These are phyloP conservation scores for Colletotrichum chrysophilum DNA, from an alignment of 2,329 filamentous ascomycete species.

Conservation along the genomic window DNA sequence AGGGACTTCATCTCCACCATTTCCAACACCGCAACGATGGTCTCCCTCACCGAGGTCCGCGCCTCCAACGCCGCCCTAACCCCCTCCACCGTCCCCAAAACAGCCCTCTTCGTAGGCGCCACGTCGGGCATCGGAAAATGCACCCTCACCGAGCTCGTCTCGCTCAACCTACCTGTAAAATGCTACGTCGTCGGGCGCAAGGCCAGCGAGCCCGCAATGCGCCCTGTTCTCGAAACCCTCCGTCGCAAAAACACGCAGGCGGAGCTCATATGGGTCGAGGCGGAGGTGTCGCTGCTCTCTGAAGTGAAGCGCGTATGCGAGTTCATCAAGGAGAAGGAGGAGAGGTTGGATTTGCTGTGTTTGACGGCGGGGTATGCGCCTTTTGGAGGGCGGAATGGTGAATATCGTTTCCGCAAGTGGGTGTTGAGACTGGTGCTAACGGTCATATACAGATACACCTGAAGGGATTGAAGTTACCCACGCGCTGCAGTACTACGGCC, in stretches of 20 bases:
- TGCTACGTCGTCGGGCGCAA: conserved; percentile 50
- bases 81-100: conserved; percentile 36
- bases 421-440: neutral
- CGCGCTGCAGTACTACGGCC: conserved; percentile 46
- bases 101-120: conserved; percentile 49
- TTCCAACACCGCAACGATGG: conserved; percentile 29
- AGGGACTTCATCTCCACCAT: neutral
- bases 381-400: conserved; percentile 34
- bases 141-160: conserved; percentile 41
- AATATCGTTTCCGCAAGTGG: neutral
- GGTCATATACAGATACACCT: conserved; percentile 36
- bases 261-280: conserved; percentile 46
- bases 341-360: conserved; percentile 47
- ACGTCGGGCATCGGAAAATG: conserved; percentile 51
- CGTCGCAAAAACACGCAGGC: conserved; percentile 40
- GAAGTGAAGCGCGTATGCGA: conserved; percentile 44
- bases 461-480: conserved; percentile 49
- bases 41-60: conserved; percentile 37
- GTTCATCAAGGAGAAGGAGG: conserved; percentile 41
- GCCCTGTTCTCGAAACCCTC: conserved; percentile 40
- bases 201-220: conserved; percentile 32
- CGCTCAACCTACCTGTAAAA: conserved; percentile 35
- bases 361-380: conserved; percentile 49
- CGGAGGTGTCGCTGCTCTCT: conserved; percentile 48
- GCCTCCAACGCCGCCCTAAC: conserved; percentile 45